Percentiles rank a stretch among this genome's conserved stretches.
Evolutionary conservation across 495 filamentous ascomycete species (phyloP).

Genomic region (Stereocaulon alpinum): DNA sequence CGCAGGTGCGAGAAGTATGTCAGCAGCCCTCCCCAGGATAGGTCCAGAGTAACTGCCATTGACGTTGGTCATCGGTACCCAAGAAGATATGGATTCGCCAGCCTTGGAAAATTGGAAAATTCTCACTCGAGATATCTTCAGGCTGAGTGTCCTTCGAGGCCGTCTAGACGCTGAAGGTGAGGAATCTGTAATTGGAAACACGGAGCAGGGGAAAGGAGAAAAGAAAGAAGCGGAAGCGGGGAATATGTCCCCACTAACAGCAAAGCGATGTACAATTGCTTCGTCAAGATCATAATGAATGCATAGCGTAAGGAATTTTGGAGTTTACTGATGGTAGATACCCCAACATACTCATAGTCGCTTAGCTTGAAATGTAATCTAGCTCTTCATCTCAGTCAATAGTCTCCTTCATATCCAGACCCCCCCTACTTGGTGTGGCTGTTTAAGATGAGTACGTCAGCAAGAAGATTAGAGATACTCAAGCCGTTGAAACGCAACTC

Average conservation of each 20-base stretch:
- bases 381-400: background rate
- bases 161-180: slow-evolving; percentile 15
- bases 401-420: too few species aligned
- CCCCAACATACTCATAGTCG: background rate
- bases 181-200: slow-evolving; percentile 12
- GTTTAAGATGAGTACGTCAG: too few species aligned
- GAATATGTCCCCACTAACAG: background rate
- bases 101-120: slow-evolving; percentile 6
- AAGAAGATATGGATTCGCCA: background rate
- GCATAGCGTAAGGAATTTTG: background rate
- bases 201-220: background rate
- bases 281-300: fast-evolving
- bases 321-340: slow-evolving; percentile 3
- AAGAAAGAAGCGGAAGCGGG: slow-evolving; percentile 13
- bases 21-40: slow-evolving; percentile 9
- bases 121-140: slow-evolving; percentile 18
- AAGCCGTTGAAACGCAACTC: too few species aligned
- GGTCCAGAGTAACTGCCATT: background rate
- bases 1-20: slow-evolving; percentile 23
- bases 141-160: slow-evolving; percentile 21
- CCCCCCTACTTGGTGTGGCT: too few species aligned
- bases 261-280: background rate
- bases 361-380: background rate
- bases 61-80: slow-evolving; percentile 15
- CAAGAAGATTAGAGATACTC: too few species aligned